Base-by-base conservation (phyloP, 768 basidiomycete genomes). In the Rhodotorula sphaerocarpa region DNA sequence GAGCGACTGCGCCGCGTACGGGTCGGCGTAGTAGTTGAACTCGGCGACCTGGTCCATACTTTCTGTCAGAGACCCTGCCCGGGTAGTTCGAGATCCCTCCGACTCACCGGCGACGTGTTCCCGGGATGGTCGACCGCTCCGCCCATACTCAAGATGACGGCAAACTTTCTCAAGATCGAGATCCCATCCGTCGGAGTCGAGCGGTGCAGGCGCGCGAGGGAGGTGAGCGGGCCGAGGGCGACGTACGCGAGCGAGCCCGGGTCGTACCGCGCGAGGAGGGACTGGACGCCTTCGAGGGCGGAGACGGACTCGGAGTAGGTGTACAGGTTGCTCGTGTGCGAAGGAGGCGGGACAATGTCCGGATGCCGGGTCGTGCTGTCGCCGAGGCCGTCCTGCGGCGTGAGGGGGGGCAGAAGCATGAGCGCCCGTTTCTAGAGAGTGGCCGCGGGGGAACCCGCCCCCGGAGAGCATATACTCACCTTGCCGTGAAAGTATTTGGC, bases 41-140 rank as follows among this genome's bases (percentile, higher is more conserved):
- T 95, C 91, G 61, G 90, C 86, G 5, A 82, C 79, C 12, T 89
- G 83, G 47, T 15, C 16, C 48, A 18, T 16, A 16, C 36, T 39
- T 39, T 16, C 9, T 15, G 30, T 50, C 16, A 50, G 48, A 2
- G n/a, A 25, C 9, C 39, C 11, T 39, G 39, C 39, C 11, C 39
- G 39, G 44, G 44, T 11, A 45, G 20, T 44, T n/a, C n/a, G n/a
- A n/a, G n/a, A n/a, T n/a, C n/a, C n/a, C n/a, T n/a, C n/a, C n/a
- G n/a, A 51, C 48, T 10, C 30, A 55, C 56, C 11, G 58, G 58
- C 30, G 79, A 82, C 1, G 84, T 86, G 69, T 93, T 96, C 5
- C 91, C 91, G 0, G 91, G 89, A 36, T 89, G 87, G 67, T 92
- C 89, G 28, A 96, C 74, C 3, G 90, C 86, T 20, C 90, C 91